Base-by-base conservation (phyloP, 257 asterid genomes). In the Thymus quinquecostatus region DNA sequence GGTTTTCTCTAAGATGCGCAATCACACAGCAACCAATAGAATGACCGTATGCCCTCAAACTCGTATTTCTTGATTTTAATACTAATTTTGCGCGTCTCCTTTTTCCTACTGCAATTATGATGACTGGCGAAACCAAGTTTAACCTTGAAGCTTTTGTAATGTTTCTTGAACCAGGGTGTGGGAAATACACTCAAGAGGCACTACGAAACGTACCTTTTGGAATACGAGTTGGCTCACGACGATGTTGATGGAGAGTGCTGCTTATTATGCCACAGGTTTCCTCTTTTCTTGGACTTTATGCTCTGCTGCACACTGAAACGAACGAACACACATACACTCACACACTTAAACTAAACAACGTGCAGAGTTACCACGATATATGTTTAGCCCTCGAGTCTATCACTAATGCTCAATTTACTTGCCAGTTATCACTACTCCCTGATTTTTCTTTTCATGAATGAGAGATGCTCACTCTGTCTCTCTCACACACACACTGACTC, bases 221-320 rank as follows among this genome's bases (percentile, higher is more conserved):
- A 95, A 78, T 92, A 95, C 43, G 99, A 95, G 86, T 78, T 95
- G 82, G 99, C 99, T 54, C 99, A 95, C 49, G 99, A 95, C 49
- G 99, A 95, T 30, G 99, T 95, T 40, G 99, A 92, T 77, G 99
- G 99, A 69, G 99, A 95, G 83, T 95, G 98, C 83, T 95, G 99
- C 81, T 86, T 95, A 70, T 77, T 95, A 77, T 95, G 99, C 81
- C 98, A 79, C 92, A 95, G 99, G 99, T 91, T 77, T 53, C 41
- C 2, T 56, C 14, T 47, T 53, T 43, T 32, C 60, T 40, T 38
- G 63, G 36, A 7, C 40, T 14, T 49, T 30, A 8, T 36, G 21
- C 51, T 57, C 53, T 8, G 12, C 5, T 47, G 21, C 45, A 29
- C 47, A 29, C 59, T 38, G 6, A 38, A 1, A 21, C 21, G 21